Evolutionary conservation across 208 protist species (phyloP).

Genomic region (Kentomonas sorsogonicus): DNA sequence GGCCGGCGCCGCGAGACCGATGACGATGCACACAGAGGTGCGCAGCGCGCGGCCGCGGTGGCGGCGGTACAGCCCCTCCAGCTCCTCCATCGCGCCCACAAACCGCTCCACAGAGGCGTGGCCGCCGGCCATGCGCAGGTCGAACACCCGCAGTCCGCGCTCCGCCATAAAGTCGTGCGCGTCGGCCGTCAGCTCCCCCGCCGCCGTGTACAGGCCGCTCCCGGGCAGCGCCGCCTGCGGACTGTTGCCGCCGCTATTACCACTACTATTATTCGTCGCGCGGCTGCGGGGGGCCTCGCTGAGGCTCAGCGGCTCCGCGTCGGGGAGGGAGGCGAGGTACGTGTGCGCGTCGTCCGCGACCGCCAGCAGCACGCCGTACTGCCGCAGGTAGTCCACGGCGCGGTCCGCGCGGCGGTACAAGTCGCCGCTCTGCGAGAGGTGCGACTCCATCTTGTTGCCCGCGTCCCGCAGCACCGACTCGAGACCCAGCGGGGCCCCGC

Average conservation of each 20-base stretch:
- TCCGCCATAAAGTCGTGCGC: constrained; percentile 73
- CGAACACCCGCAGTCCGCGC: constrained; percentile 63
- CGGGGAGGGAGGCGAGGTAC: constrained; percentile 79
- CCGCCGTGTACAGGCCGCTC: background rate
- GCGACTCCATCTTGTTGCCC: constrained; percentile 57
- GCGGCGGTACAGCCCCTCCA: constrained; percentile 71
- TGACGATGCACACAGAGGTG: constrained; percentile 56
- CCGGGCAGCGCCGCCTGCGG: too few relatives aligned
- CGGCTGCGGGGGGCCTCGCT: constrained; percentile 14
- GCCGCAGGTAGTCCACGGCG: constrained; percentile 66
- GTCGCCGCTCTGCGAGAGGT: constrained; percentile 46
- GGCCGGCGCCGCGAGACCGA: constrained; percentile 41
- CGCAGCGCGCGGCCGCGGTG: constrained; percentile 72
- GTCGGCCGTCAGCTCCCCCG: constrained; percentile 64
- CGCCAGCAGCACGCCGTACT: constrained; percentile 62
- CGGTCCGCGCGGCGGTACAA: constrained; percentile 75
- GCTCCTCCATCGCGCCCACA: constrained; percentile 66
- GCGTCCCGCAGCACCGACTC: constrained; percentile 63
- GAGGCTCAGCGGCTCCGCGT: constrained; percentile 28
- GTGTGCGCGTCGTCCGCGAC: constrained; percentile 57
- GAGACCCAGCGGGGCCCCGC: constrained; percentile 44
- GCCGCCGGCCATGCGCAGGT: constrained; percentile 77
- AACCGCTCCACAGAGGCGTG: constrained; percentile 70
- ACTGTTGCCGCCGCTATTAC: constrained; percentile 7
- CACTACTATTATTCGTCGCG: constrained; percentile 5